These are phyloP conservation scores for Pseudogymnoascus sp. DNA, from an alignment of 2,329 filamentous ascomycete species.

Conservation along the genomic window DNA sequence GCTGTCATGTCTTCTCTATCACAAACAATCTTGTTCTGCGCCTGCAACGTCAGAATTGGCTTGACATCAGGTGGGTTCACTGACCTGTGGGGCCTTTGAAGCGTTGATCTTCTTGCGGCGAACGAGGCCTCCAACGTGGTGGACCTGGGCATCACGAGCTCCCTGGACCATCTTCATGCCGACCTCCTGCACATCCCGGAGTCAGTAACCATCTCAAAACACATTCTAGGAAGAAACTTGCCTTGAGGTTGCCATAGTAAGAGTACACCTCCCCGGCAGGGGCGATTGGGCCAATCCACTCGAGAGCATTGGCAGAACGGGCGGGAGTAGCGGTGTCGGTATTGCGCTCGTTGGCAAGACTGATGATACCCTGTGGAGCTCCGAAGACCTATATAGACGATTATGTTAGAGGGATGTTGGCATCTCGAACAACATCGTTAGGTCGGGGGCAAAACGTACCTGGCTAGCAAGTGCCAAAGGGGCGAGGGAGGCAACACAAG, in stretches of 20 bases:
- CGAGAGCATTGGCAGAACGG: background rate
- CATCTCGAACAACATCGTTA: background rate
- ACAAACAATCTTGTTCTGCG: constrained; percentile 1
- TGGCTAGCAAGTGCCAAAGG: background rate
- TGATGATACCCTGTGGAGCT: background rate
- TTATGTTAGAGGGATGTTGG: background rate
- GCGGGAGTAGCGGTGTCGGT: background rate
- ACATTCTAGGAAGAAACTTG: background rate
- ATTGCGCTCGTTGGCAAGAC: background rate
- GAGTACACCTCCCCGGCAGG: background rate
- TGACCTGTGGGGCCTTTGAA: background rate
- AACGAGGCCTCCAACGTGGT: background rate
- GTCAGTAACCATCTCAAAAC: background rate
- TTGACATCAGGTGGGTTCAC: background rate
- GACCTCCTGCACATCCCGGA: background rate
- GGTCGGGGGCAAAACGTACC: background rate
- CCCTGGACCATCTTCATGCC: background rate
- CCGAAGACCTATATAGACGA: background rate
- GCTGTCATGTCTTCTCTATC: background rate
- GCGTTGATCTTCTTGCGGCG: background rate
- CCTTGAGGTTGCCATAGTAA: constrained; percentile 1
- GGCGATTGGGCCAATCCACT: constrained; percentile 4
- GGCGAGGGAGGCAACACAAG: background rate
- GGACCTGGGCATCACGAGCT: constrained; percentile 1
- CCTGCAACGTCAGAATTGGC: background rate